Conservation (phyloP, 208 protist species). For the Trypanosoma rangeli region DNA sequence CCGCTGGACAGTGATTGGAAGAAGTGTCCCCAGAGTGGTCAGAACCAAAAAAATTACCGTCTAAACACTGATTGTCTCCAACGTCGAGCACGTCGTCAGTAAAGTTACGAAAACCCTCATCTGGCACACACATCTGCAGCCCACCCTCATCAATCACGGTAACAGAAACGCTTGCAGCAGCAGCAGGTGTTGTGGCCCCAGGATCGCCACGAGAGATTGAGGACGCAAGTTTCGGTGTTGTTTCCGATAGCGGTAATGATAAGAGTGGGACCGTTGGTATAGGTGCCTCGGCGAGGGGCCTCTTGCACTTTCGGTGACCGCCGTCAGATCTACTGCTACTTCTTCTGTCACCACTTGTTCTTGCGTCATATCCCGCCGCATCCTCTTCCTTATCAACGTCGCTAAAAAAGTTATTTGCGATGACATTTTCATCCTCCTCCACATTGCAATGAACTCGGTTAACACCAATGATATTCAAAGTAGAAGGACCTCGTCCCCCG, state of each 20-base stretch:
- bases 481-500: background rate
- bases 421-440: conserved; percentile 21
- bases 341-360: background rate
- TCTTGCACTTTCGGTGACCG: background rate
- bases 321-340: conserved; percentile 2
- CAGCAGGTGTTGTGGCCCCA: background rate
- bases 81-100: background rate
- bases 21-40: background rate
- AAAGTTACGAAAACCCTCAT: background rate
- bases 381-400: conserved; percentile 13
- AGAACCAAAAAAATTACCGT: conserved; percentile 17
- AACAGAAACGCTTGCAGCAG: background rate
- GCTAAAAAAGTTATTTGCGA: conserved; percentile 28
- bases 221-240: background rate
- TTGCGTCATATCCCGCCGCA: background rate
- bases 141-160: background rate
- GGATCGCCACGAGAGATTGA: background rate
- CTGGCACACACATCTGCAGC: background rate
- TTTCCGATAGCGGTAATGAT: background rate
- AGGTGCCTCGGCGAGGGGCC: background rate
- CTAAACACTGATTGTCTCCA: conserved; percentile 1
- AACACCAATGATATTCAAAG: conserved; percentile 1
- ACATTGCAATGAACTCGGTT: background rate
- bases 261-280: background rate
- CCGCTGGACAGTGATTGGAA: background rate